Evolutionary conservation across 345 rosid species (phyloP).

Genomic region (Dimocarpus longan): DNA sequence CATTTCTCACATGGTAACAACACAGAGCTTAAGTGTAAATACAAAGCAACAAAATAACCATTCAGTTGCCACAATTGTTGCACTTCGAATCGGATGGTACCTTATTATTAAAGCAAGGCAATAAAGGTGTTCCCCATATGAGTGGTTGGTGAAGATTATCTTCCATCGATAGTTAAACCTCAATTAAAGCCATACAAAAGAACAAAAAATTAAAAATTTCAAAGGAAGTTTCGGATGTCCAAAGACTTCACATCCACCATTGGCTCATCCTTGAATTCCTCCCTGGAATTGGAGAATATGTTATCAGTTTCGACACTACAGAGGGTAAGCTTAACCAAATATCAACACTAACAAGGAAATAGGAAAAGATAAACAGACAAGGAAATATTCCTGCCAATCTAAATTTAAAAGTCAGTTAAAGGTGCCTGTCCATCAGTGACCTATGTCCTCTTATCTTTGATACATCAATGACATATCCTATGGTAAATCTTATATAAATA

Average conservation of each 20-base stretch:
- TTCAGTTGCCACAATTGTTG: constrained; percentile 15
- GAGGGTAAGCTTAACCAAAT: not conserved
- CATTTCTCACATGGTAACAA: constrained; percentile 9
- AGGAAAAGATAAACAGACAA: not conserved
- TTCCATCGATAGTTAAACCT: not conserved
- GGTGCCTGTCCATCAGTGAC: not conserved
- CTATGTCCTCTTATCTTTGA: not conserved
- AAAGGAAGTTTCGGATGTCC: constrained; percentile 92
- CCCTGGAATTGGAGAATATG: constrained; percentile 47
- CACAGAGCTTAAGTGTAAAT: constrained; percentile 7
- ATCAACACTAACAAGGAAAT: not conserved
- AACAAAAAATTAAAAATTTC: constrained; percentile 13
- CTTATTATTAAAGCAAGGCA: constrained; percentile 30
- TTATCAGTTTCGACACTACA: not conserved
- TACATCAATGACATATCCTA: not conserved
- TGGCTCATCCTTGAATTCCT: constrained; percentile 87
- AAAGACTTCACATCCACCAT: constrained; percentile 79
- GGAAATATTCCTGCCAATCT: not conserved
- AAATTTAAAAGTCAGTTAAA: not conserved
- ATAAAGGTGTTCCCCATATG: constrained; percentile 16
- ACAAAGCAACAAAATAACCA: constrained; percentile 13
- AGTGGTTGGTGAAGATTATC: not conserved
- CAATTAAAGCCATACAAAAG: constrained; percentile 9
- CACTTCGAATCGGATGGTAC: constrained; percentile 10
- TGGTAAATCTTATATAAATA: not conserved